A percentile compares a stretch with the other conserved stretches of the same genome.
These are phyloP conservation scores for Fonsecaea pedrosoi DNA, from an alignment of 2,329 filamentous ascomycete species.

Conservation along the genomic window DNA sequence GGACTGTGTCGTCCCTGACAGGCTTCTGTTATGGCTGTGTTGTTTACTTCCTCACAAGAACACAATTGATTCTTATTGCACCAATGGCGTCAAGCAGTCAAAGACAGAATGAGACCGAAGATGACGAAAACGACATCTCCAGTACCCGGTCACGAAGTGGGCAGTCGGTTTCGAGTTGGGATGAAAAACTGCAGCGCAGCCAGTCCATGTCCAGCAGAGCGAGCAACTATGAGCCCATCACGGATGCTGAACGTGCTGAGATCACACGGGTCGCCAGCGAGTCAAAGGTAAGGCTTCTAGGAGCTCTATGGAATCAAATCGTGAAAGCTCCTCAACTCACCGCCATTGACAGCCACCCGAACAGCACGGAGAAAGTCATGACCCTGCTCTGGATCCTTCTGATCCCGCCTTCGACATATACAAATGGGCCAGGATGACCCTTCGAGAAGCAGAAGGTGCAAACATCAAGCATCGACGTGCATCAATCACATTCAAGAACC, in stretches of 20 bases:
- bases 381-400: constrained; percentile 18
- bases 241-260: constrained; percentile 11
- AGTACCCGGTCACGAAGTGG: not conserved
- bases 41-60: not conserved
- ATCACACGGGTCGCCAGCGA: constrained; percentile 16
- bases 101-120: not conserved
- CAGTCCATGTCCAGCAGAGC: constrained; percentile 1
- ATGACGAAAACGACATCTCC: not conserved
- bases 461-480: constrained; percentile 21
- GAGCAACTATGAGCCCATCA: constrained; percentile 13
- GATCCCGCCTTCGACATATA: constrained; percentile 18
- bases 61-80: not conserved
- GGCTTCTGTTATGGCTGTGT: not conserved
- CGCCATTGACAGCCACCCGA: not conserved
- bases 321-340: not conserved
- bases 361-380: constrained; percentile 13
- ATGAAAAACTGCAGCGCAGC: not conserved
- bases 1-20: not conserved
- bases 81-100: not conserved
- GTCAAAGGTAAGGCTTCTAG: not conserved
- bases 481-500: constrained; percentile 69
- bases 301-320: not conserved
- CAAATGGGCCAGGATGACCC: constrained; percentile 15
- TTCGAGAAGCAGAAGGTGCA: constrained; percentile 16
- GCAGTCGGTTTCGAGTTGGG: not conserved